phyloP scores from a whole-genome alignment of 192 early-diverging fungal species.

The Jimgerdemannia flammicorona region DNA sequence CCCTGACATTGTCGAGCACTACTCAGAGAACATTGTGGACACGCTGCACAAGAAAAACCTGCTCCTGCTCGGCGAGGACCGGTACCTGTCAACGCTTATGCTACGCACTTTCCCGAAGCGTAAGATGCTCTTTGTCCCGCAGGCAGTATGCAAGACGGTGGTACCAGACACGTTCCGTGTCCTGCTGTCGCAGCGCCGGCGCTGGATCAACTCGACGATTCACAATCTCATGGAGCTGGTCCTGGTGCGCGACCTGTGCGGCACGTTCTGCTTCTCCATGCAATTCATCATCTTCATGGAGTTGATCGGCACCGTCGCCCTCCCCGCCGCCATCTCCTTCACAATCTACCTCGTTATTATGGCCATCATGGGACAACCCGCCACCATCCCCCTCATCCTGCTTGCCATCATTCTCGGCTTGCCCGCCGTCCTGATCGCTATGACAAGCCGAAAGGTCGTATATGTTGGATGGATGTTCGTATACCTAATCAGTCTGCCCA shows the following conservation, averaged over 20 bases:
- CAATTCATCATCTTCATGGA: conserved; percentile 98
- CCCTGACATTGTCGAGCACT: conserved; percentile 80
- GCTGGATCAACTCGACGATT: conserved; percentile 96
- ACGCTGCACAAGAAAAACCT: conserved; percentile 94
- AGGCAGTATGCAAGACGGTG: conserved; percentile 88
- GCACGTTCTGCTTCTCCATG: conserved; percentile 90
- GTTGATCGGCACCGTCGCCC: conserved; percentile 83
- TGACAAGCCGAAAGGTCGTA: conserved; percentile 75
- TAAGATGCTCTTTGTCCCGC: conserved; percentile 92
- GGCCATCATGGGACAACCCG: conserved; percentile 47
- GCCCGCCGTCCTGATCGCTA: conserved; percentile 73
- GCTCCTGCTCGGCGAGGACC: conserved; percentile 92
- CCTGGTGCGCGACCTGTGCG: conserved; percentile 80
- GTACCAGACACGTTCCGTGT: conserved; percentile 86
- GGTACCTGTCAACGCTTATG: conserved; percentile 94
- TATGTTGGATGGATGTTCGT: conserved; percentile 85
- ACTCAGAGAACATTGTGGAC: conserved; percentile 76
- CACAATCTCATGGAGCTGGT: conserved; percentile 87
- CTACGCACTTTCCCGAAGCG: conserved; percentile 90
- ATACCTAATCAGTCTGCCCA: conserved; percentile 63
- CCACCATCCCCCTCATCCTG: conserved; percentile 62
- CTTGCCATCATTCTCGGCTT: conserved; percentile 70
- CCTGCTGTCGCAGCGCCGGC: conserved; percentile 78
- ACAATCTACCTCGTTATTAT: conserved; percentile 79
- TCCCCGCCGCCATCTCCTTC: conserved; percentile 89